Base-by-base conservation (phyloP, 805 yeast species). In the Hemisphaericaspora nanyangensis region DNA sequence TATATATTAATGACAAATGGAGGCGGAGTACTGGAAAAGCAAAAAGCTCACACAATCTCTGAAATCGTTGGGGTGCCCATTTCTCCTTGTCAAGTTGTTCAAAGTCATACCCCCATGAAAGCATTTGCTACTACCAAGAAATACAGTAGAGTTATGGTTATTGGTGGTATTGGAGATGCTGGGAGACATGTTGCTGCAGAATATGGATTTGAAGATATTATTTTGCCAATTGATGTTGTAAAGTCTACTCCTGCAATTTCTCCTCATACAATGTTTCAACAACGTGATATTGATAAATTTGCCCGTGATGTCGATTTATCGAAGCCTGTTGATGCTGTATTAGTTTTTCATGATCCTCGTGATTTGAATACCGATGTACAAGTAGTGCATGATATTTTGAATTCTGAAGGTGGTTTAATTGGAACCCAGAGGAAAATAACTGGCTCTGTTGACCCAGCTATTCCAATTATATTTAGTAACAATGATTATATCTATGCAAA, bases 401-500 rank as follows among this genome's bases (percentile, higher is more conserved):
- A 78, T 45, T 79, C 89, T 7, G 68, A 78, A 6, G 50, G 58
- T 33, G 95, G 95, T 0, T 47, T 58, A 32, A 50, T 83, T 16
- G 91, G 91, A 18, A 86, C 95, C 0, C 51, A 63, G 29, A 64
- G 86, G 40, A 42, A 47, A 4, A 42, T 32, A 25, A 39, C 35
- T 2, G 32, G 47, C 16, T 31, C 38, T 6, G 44, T 56, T 15
- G 58, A 59, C 10, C 90, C 87, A 31, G 63, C 77, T 1, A 68
- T 84, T 1, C 95, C 93, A 3, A 80, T 85, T 15, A 76, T 79
- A 44, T 88, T 86, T 61, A 82, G 91, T 31, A 88, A 87, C 60
- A 77, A 84, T 54, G 97, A 90, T 60, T 76, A 86, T 52, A 53
- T 84, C 25, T 90, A 96, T 95, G 86, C 96, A 13, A 89, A 85